Percentiles rank a stretch among this genome's conserved stretches.
Conservation (phyloP, 2,329 filamentous ascomycete species). For the Pyrenochaeta sp. region DNA sequence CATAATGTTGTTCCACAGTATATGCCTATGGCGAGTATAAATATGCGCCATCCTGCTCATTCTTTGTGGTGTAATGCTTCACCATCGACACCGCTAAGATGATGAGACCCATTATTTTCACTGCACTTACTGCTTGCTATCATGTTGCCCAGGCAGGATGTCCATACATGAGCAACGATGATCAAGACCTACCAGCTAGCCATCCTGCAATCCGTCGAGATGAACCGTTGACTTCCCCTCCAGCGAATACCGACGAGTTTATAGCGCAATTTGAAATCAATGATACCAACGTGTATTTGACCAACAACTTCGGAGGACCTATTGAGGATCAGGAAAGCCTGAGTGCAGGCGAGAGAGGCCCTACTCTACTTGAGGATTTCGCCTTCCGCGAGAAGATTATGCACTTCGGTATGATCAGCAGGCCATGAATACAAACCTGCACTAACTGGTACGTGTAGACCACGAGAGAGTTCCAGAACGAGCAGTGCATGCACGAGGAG, state of each 20-base stretch:
- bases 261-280: conserved; percentile 49
- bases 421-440: not conserved
- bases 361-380: conserved; percentile 75
- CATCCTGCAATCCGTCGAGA: conserved; percentile 43
- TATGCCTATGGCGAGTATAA: conserved; percentile 22
- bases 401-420: conserved; percentile 20
- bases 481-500: conserved; percentile 74
- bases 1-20: not conserved
- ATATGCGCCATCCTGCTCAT: conserved; percentile 5
- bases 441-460: conserved; percentile 11
- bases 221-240: conserved; percentile 12
- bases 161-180: conserved; percentile 48
- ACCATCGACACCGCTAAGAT: conserved; percentile 24
- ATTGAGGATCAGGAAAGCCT: conserved; percentile 73
- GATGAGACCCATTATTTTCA: conserved; percentile 32
- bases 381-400: conserved; percentile 72
- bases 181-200: conserved; percentile 36
- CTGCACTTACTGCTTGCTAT: conserved; percentile 34
- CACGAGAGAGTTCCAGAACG: conserved; percentile 55
- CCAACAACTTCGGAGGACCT: conserved; percentile 73
- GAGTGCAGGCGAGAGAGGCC: conserved; percentile 71
- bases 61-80: not conserved
- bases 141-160: conserved; percentile 39
- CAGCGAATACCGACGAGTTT: conserved; percentile 43
- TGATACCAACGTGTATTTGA: conserved; percentile 53